Base-by-base conservation (phyloP, 176 grass and related monocot genomes). In the Rhynchospora tenuis region DNA sequence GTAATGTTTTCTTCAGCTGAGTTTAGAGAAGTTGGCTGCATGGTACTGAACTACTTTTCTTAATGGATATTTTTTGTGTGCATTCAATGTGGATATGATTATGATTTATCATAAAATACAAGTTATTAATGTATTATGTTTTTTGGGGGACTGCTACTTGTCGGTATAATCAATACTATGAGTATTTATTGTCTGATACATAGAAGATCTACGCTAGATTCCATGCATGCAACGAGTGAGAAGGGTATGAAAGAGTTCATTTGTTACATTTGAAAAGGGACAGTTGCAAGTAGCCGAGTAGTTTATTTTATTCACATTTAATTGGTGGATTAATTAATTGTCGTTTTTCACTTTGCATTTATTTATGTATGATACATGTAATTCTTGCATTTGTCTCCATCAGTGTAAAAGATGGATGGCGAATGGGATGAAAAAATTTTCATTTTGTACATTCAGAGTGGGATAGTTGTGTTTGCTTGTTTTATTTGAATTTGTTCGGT, bases 11-110 rank as follows among this genome's bases (percentile, higher is more conserved):
- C 20, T 80, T 48, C 46, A 58, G 17, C 50, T 19, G 38, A 51
- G 9, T 88, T 67, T 28, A 71, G 81, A 45, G 52, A 86, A 76
- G 84, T 80, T 20, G 57, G 64, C 24, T 22, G 68, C 83, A 42
- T 66, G 73, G 26, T 17, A 43, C 31, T 69, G 31, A 69, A 51
- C 19, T 77, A 56, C 14, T 69, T 74, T 20, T 51, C 12, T 52
- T 55, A 44, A 70, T 3, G 8, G 7, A 12, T 71, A 45, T 45
- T 28, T 56, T 45, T 26, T 14, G 26, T 19, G 44, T 77, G 14
- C 26, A 56, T 77, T 71, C 67, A 71, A 42, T 71, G 45, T 3
- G 9, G 38, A 71, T 71, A 45, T 46, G 67, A 45, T 9, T 19
- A 3, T 15, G 16, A 68, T 42, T 68, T 13, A 42, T 38, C 38